Evolutionary conservation across 2,329 filamentous ascomycete genomes (phyloP).

Genomic region (Paecilomyces dactylethromorphus): DNA sequence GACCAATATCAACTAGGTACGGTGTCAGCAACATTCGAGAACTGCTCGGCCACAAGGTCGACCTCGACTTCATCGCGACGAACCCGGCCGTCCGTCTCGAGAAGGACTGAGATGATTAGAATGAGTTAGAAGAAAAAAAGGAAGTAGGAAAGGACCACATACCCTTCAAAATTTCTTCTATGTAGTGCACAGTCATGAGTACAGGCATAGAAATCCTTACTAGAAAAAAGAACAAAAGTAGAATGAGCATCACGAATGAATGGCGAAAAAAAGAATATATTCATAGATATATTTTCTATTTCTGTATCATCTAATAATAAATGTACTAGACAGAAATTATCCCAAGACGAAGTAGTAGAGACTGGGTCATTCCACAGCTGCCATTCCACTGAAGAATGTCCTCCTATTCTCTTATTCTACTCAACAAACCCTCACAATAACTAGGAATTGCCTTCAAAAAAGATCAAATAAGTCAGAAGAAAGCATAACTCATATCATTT

Average conservation of each 20-base stretch:
- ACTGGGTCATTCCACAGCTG: too few relatives aligned
- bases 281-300: too few relatives aligned
- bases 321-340: too few relatives aligned
- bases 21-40: constrained; percentile 85
- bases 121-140: constrained; percentile 12
- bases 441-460: too few relatives aligned
- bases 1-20: constrained; percentile 38
- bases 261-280: background rate
- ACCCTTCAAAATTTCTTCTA: background rate
- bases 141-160: constrained; percentile 1
- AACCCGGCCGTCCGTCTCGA: constrained; percentile 88
- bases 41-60: constrained; percentile 89
- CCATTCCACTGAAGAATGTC: too few relatives aligned
- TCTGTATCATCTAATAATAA: too few relatives aligned
- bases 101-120: constrained; percentile 56
- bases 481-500: too few relatives aligned
- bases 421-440: too few relatives aligned
- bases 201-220: background rate
- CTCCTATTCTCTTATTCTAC: too few relatives aligned
- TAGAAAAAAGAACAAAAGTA: background rate
- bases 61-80: constrained; percentile 83
- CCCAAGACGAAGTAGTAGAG: too few relatives aligned
- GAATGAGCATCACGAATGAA: background rate
- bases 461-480: too few relatives aligned
- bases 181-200: background rate